Conservation (phyloP, 2,329 filamentous ascomycete species). For the Aspergillaceae sp. region DNA sequence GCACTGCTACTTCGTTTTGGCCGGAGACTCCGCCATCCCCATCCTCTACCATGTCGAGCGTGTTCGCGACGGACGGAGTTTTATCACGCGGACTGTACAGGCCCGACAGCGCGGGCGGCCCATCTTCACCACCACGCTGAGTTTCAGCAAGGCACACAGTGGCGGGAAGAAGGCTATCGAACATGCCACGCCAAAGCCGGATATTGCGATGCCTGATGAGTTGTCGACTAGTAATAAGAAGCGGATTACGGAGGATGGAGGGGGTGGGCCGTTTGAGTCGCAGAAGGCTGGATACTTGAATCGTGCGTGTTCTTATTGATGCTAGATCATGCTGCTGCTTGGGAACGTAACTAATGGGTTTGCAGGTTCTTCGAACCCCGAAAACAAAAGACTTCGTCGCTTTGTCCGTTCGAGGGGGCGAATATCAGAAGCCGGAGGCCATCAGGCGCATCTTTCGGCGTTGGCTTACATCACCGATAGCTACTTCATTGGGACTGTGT, state of each 20-base stretch:
- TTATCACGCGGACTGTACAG: constrained; percentile 90
- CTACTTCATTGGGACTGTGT: constrained; percentile 86
- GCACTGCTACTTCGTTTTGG: constrained; percentile 98
- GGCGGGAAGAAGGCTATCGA: constrained; percentile 48
- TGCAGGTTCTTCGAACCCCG: constrained; percentile 43
- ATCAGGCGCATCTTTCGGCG: constrained; percentile 73
- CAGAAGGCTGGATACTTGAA: constrained; percentile 51
- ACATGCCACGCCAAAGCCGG: constrained; percentile 58
- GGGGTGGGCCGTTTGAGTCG: constrained; percentile 49
- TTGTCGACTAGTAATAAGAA: constrained; percentile 20
- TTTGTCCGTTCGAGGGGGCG: constrained; percentile 46
- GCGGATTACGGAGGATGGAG: constrained; percentile 14
- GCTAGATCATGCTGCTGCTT: background rate
- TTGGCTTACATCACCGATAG: constrained; percentile 89
- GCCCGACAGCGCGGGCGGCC: constrained; percentile 77
- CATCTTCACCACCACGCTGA: constrained; percentile 94
- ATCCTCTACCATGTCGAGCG: constrained; percentile 93
- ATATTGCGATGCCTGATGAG: constrained; percentile 38
- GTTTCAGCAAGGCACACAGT: constrained; percentile 61
- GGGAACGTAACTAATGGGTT: background rate
- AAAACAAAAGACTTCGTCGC: constrained; percentile 59
- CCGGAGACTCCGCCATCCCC: constrained; percentile 73
- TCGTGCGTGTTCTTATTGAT: constrained; percentile 24
- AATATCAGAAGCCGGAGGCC: constrained; percentile 65
- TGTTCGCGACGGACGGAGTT: constrained; percentile 81